Evolutionary conservation across 83 land plant genomes (phyloP), one percentile per base, ranked within the genome.

Genomic region (Thuja plicata): DNA sequence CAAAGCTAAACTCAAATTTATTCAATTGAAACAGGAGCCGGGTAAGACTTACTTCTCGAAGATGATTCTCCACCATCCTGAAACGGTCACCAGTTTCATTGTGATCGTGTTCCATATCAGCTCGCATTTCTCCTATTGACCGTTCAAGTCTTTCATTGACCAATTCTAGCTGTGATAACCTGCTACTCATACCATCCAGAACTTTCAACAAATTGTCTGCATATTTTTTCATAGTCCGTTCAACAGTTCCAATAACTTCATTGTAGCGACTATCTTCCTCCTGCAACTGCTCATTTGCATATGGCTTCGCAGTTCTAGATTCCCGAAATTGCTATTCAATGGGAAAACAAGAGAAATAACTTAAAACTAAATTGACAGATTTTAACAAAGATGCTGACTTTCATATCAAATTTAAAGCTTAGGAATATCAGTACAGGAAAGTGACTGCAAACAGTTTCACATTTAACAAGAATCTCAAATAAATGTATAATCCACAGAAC

Each of bases 111-210:
- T 66, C 92, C 82, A 93, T 87, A 54, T 94, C 97, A 89, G 92
- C 89, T 38, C 93, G 92, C 90, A 95, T 89, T 81, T 96, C 95
- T 54, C 91, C 92, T 87, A 97, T 89, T 37, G 95, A 92, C 57
- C 91, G 89, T 87, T 97, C 98, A 89, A 97, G 91, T 48, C 94
- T 95, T 86, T 95, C 92, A 87, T 94, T 95, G 71, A 93, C 90
- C 35, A 95, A 66, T 48, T 97, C 97, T 88, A 97, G 89, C 88
- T 97, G 98, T 66, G 96, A 92, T 13, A 97, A 78, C 34, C 97
- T 94, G 35, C 94, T 94, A 87, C 93, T 96, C 50, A 97, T 90
- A 81, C 96, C 97, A 87, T 97, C 98, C 35, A 97, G 91, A 78
- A 94, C 92, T 66, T 92, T 93, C 91, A 97, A 70, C 40, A 96